phyloP scores from a whole-genome alignment of 1,139 yeast genomes.

The Kazachstania sp. region DNA sequence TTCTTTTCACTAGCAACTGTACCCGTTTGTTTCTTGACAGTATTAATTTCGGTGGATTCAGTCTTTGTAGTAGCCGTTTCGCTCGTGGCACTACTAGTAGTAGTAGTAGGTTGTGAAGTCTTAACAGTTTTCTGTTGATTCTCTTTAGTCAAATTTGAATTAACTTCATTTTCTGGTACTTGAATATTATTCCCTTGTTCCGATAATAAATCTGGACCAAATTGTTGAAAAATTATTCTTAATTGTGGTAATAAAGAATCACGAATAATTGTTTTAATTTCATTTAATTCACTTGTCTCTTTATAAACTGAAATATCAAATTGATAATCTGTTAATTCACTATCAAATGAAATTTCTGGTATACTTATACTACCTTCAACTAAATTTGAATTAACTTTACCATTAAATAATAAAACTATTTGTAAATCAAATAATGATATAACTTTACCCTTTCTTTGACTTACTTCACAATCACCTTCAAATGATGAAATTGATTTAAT shows the following conservation, averaged over 20 bases:
- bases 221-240: constrained; percentile 48
- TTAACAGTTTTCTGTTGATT: constrained; percentile 39
- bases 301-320: constrained; percentile 65
- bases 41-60: constrained; percentile 9
- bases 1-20: constrained; percentile 8
- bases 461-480: constrained; percentile 94
- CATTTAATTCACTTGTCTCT: constrained; percentile 42
- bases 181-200: constrained; percentile 84
- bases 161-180: constrained; percentile 59
- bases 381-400: constrained; percentile 35
- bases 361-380: constrained; percentile 64
- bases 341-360: constrained; percentile 95
- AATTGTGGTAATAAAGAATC: constrained; percentile 59
- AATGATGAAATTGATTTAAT: constrained; percentile 55
- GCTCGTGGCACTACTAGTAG: too few species aligned
- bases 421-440: constrained; percentile 82
- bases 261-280: constrained; percentile 51
- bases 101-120: too few species aligned
- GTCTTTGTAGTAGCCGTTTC: too few species aligned
- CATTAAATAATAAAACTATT: constrained; percentile 52
- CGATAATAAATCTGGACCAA: constrained; percentile 68
- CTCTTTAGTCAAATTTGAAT: constrained; percentile 57
- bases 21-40: too few species aligned
- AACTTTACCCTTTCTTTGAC: constrained; percentile 94
- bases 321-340: constrained; percentile 75